phyloP scores from a whole-genome alignment of 306 rosid species.

The Prunus kanzakura region DNA sequence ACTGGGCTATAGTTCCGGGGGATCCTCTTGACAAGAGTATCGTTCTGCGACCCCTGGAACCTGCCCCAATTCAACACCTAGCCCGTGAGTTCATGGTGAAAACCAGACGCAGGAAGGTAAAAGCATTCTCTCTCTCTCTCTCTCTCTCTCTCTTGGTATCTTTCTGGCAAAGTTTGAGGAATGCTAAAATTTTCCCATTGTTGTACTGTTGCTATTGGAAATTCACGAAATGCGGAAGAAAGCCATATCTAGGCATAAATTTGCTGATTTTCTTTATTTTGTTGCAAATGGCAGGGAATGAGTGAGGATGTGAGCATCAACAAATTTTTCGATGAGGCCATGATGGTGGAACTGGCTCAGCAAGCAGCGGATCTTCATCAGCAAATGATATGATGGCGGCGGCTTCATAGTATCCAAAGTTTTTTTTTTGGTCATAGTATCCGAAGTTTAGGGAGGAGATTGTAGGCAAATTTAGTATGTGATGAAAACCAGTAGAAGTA shows the following conservation, averaged over 20 bases:
- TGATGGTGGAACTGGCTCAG: conserved; percentile 99
- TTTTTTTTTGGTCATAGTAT: too few relatives aligned
- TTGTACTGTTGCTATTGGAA: too few relatives aligned
- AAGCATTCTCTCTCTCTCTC: not conserved
- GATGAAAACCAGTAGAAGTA: too few relatives aligned
- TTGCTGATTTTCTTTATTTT: not conserved
- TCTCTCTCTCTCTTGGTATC: too few relatives aligned
- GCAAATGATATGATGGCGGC: too few relatives aligned
- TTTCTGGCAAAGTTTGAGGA: too few relatives aligned
- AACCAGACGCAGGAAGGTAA: conserved; percentile 97
- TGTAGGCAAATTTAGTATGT: too few relatives aligned
- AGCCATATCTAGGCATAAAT: not conserved
- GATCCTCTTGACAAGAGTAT: conserved; percentile 96
- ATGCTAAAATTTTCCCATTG: too few relatives aligned
- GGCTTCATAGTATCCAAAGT: too few relatives aligned
- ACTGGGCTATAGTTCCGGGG: conserved; percentile 99
- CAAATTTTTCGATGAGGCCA: conserved; percentile 95
- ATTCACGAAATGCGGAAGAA: not conserved
- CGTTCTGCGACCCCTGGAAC: conserved; percentile 93
- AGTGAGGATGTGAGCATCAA: conserved; percentile 96
- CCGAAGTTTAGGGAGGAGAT: too few relatives aligned
- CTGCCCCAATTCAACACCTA: conserved; percentile 97
- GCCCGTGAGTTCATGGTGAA: conserved; percentile 99
- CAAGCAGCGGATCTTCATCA: conserved; percentile 52
- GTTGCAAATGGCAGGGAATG: conserved; percentile 73